These are phyloP conservation scores for Pythium folliculosum DNA, from an alignment of 352 stramenopile genomes.

Conservation along the genomic window DNA sequence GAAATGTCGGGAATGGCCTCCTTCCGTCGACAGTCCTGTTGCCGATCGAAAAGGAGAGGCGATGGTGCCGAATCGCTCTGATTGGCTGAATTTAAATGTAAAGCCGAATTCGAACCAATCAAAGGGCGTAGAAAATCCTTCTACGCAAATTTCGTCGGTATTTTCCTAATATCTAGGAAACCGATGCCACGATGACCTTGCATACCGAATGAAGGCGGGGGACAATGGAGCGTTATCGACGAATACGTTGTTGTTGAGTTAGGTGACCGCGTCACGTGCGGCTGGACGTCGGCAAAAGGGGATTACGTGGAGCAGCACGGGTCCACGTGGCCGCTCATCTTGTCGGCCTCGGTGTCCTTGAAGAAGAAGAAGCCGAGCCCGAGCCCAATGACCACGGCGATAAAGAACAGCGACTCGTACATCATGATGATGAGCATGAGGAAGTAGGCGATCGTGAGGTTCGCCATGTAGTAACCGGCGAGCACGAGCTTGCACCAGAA, in stretches of 20 bases:
- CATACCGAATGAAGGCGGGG: neutral
- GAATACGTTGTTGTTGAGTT: too few relatives aligned
- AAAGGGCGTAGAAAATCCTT: neutral
- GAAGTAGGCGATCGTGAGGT: constrained; percentile 77
- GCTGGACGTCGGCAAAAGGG: too few relatives aligned
- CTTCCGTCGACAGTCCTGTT: constrained; percentile 57
- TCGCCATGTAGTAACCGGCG: constrained; percentile 72
- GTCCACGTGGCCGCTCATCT: constrained; percentile 64
- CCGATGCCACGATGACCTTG: neutral
- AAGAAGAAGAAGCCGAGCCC: constrained; percentile 78
- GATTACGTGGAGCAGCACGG: constrained; percentile 60
- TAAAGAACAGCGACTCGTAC: constrained; percentile 82
- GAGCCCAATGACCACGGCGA: constrained; percentile 42
- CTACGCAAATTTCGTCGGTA: neutral
- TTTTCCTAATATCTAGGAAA: constrained; percentile 1
- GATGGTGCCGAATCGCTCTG: neutral
- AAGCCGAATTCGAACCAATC: constrained; percentile 11
- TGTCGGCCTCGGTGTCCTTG: constrained; percentile 77
- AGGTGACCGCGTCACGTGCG: too few relatives aligned
- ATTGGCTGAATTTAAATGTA: constrained; percentile 9
- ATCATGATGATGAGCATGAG: constrained; percentile 89
- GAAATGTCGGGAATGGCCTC: constrained; percentile 26
- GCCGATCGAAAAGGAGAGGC: neutral
- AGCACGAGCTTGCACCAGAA: constrained; percentile 69
- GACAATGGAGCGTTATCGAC: neutral